A percentile compares a stretch with the other conserved stretches of the same genome.
These are phyloP conservation scores for Botrytis galanthina DNA, from an alignment of 2,329 filamentous ascomycete genomes.

Conservation along the genomic window DNA sequence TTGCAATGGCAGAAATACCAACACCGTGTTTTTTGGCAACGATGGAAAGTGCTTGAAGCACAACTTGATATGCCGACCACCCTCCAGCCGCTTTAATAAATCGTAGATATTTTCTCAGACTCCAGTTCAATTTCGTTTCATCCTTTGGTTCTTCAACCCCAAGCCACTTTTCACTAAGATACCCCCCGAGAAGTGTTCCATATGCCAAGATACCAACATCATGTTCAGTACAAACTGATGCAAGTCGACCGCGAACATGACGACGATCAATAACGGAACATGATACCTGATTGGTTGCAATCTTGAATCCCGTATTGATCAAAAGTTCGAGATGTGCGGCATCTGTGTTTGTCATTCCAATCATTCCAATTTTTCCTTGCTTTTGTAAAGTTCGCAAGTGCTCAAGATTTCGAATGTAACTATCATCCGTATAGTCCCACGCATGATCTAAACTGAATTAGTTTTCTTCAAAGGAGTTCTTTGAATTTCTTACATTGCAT, in stretches of 20 bases:
- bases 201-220: background rate
- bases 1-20: background rate
- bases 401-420: background rate
- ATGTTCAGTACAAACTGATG: background rate
- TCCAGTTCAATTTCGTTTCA: background rate
- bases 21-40: background rate
- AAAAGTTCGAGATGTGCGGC: background rate
- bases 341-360: conserved; percentile 1
- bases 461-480: background rate
- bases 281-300: background rate
- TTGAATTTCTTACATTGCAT: background rate
- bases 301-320: background rate
- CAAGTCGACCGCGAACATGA: background rate
- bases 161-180: background rate
- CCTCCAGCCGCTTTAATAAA: background rate
- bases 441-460: background rate
- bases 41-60: background rate
- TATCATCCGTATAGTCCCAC: background rate
- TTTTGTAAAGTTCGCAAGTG: background rate
- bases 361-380: background rate
- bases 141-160: background rate
- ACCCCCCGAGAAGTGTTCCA: background rate
- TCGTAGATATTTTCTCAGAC: background rate
- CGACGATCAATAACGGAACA: background rate
- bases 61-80: background rate